phyloP scores from a whole-genome alignment of 805 yeast genomes.

The Kodamaea hsintzibuensis region DNA sequence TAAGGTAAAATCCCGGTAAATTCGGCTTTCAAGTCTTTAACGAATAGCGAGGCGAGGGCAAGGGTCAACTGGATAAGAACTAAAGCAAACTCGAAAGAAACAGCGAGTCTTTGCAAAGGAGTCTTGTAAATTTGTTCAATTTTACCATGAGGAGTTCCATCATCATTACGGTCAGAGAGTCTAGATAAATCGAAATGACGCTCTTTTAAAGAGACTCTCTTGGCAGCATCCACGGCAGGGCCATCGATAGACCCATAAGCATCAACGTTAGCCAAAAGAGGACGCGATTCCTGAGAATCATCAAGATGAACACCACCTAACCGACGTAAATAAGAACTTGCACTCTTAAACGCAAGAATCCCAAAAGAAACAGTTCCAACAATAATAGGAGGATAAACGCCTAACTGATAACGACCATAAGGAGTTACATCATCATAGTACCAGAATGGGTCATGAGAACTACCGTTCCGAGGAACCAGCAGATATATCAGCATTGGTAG shows the following conservation, averaged over 20 bases:
- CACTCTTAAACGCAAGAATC: constrained; percentile 23
- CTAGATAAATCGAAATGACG: constrained; percentile 67
- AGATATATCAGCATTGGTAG: constrained; percentile 1
- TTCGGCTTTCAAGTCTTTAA: constrained; percentile 32
- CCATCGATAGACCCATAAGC: constrained; percentile 30
- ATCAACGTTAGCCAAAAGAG: constrained; percentile 33
- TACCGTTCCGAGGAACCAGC: constrained; percentile 5
- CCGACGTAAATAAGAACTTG: constrained; percentile 13
- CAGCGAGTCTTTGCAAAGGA: constrained; percentile 53
- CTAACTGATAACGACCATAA: constrained; percentile 49
- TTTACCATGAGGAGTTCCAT: constrained; percentile 64
- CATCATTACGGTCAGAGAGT: constrained; percentile 51
- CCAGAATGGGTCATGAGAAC: constrained; percentile 42
- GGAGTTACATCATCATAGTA: constrained; percentile 59
- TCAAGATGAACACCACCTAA: neutral
- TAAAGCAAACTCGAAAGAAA: constrained; percentile 48
- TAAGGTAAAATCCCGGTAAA: constrained; percentile 29
- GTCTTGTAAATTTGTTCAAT: constrained; percentile 50
- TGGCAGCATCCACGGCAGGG: constrained; percentile 7
- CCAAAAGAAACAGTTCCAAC: constrained; percentile 30
- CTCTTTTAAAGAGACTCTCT: constrained; percentile 39
- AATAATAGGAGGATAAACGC: constrained; percentile 32
- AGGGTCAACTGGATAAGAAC: constrained; percentile 44
- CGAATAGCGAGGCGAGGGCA: constrained; percentile 34
- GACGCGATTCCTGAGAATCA: constrained; percentile 25